phyloP scores from a whole-genome alignment of 1,284 basidiomycete species.

The Afroboletus lepidellus region DNA sequence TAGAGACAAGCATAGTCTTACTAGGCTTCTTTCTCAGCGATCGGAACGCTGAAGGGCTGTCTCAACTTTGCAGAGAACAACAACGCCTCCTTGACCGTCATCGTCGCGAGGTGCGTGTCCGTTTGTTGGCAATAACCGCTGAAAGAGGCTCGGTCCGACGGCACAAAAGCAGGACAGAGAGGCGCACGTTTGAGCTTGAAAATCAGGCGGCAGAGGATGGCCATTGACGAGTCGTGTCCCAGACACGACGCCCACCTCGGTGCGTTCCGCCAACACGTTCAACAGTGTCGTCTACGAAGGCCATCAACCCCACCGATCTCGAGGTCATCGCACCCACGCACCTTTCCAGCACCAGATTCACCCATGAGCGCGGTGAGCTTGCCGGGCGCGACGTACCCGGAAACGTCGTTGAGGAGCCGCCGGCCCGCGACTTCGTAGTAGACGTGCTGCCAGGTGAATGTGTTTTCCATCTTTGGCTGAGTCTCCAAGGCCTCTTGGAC shows the following conservation, averaged over 20 bases:
- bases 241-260: constrained; percentile 75
- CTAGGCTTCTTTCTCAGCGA: constrained; percentile 78
- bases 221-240: constrained; percentile 84
- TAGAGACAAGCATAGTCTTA: constrained; percentile 36
- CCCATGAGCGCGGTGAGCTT: constrained; percentile 80
- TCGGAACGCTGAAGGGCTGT: constrained; percentile 67
- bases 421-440: constrained; percentile 60
- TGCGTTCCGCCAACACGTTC: constrained; percentile 81
- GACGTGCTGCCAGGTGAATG: constrained; percentile 66
- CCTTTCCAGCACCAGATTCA: constrained; percentile 79
- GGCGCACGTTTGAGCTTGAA: constrained; percentile 65
- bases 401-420: constrained; percentile 73
- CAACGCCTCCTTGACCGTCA: constrained; percentile 84
- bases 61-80: constrained; percentile 81
- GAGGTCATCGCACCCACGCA: constrained; percentile 30
- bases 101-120: constrained; percentile 71
- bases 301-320: constrained; percentile 18
- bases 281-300: constrained; percentile 68
- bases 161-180: not conserved
- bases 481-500: constrained; percentile 8
- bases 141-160: not conserved
- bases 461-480: constrained; percentile 27
- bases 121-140: constrained; percentile 80
- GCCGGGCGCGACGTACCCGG: constrained; percentile 81
- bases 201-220: constrained; percentile 65